Conservation (phyloP, 2,329 filamentous ascomycete species). For the Sordariomycetes sp. region DNA sequence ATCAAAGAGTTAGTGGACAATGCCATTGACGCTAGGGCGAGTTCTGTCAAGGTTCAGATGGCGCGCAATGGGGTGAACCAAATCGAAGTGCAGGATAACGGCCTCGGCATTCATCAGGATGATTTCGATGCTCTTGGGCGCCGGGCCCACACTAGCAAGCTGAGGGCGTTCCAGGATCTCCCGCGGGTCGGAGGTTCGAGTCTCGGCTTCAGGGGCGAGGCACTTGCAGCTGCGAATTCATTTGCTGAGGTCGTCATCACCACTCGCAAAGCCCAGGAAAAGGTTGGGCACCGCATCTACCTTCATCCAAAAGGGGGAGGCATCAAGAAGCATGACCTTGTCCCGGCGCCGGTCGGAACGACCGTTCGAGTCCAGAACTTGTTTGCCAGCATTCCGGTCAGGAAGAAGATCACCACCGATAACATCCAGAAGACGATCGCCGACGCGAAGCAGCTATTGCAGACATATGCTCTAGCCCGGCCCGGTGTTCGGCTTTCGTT, state of each 20-base stretch:
- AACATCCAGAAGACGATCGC: slow-evolving; percentile 43
- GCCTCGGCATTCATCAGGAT: slow-evolving; percentile 53
- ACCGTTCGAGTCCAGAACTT: slow-evolving; percentile 51
- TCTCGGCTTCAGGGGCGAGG: slow-evolving; percentile 69
- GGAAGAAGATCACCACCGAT: slow-evolving; percentile 46
- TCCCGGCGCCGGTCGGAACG: slow-evolving; percentile 54
- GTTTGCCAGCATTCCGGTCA: slow-evolving; percentile 51
- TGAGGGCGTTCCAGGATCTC: slow-evolving; percentile 53
- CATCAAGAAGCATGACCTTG: slow-evolving; percentile 16
- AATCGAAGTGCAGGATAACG: slow-evolving; percentile 64
- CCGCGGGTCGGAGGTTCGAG: slow-evolving; percentile 41
- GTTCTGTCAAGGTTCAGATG: slow-evolving; percentile 52
- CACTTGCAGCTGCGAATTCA: slow-evolving; percentile 54
- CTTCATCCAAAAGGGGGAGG: slow-evolving; percentile 24
- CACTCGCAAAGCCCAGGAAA: slow-evolving; percentile 52
- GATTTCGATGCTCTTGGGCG: slow-evolving; percentile 55
- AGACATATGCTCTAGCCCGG: slow-evolving; percentile 55
- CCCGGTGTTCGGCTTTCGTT: slow-evolving; percentile 51
- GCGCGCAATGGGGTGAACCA: slow-evolving; percentile 56
- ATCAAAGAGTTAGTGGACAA: slow-evolving; percentile 75
- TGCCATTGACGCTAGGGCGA: slow-evolving; percentile 61
- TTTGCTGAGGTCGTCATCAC: slow-evolving; percentile 50
- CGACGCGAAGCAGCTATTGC: slow-evolving; percentile 49
- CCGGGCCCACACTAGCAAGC: slow-evolving; percentile 64
- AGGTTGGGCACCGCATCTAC: slow-evolving; percentile 40